Evolutionary conservation across 768 basidiomycete genomes (phyloP), one percentile per base, ranked within the genome.

Genomic region (Boletus rufocinnamomeus): DNA sequence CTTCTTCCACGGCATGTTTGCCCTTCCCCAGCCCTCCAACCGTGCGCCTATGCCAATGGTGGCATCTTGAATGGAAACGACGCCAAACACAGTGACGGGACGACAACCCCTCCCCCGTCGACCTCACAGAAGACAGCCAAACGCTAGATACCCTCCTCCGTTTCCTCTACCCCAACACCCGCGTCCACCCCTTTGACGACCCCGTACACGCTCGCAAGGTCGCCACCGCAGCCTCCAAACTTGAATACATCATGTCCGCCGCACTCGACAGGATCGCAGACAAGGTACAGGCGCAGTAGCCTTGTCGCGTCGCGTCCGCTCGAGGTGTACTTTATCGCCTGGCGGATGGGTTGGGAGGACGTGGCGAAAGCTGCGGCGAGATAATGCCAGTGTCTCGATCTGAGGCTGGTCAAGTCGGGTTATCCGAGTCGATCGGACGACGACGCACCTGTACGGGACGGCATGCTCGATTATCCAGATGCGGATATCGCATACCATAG

Each of bases 61-160:
- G 9, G 9, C 8, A 30, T 9, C 30, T 30, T 30, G 30, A 16
- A 16, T 37, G 14, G 35, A 37, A 37, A 37, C 35, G 16, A 16
- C 16, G 16, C 16, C 35, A 4, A 37, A 37, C 35, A 16, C 14
- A 37, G 16, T 16, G 16, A 37, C 16, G 30, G 35, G 35, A 16
- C 16, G 35, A 1, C 16, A 16, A 37, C 6, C 35, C 35, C 4
- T 6, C 35, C 11, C 5, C 6, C 16, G 6, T 58, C 38, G 47
- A 56, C 32, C 11, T 58, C 34, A 6, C 57, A 32, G 40, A 44
- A 56, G 47, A 49, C 53, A 54, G 14, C 6, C 35, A 37, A 13
- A 58, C 47, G 10, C 52, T 58, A 32, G 52, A 55, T 40, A 14
- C 53, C 34, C 57, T 59, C 54, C 58, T 54, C 46, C 52, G 57